These are phyloP conservation scores for Aureobasidium leucospermi DNA, from an alignment of 2,329 filamentous ascomycete genomes.

Conservation along the genomic window DNA sequence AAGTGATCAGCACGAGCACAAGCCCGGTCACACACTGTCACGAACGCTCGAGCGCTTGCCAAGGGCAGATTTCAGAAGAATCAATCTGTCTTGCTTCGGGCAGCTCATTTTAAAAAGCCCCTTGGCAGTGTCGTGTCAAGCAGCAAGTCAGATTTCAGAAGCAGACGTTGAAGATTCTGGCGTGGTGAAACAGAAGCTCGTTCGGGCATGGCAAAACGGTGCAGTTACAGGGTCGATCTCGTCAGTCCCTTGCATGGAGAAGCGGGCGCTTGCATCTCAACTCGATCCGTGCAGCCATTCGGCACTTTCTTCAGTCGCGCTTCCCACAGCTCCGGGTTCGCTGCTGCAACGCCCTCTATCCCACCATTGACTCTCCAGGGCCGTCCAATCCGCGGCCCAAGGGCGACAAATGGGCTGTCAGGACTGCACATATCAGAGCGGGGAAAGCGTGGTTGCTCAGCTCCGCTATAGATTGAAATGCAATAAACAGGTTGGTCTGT, in stretches of 20 bases:
- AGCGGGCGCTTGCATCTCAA: not conserved
- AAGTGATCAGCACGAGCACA: slow-evolving; percentile 1
- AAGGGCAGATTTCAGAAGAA: not conserved
- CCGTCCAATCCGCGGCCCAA: not conserved
- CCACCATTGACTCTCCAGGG: not conserved
- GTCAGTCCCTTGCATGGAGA: slow-evolving; percentile 9
- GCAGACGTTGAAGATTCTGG: not conserved
- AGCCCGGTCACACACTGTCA: slow-evolving; percentile 7
- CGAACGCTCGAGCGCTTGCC: not conserved
- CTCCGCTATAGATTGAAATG: not conserved
- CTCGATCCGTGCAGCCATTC: not conserved
- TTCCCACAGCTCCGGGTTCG: slow-evolving; percentile 3
- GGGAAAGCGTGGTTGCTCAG: not conserved
- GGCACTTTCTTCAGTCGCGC: not conserved
- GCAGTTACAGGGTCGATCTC: slow-evolving; percentile 1
- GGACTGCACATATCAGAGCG: not conserved
- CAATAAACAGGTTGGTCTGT: not conserved
- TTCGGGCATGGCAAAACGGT: not conserved
- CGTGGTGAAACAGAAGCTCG: slow-evolving; percentile 4
- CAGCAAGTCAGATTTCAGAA: not conserved
- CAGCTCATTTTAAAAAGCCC: not conserved
- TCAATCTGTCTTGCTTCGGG: not conserved
- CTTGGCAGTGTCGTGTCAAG: slow-evolving; percentile 7
- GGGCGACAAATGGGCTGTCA: not conserved
- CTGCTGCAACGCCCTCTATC: not conserved